A percentile compares a stretch with the other conserved stretches of the same genome.
Conservation (phyloP, 768 basidiomycete species). For the Podaxis mareebaensis region DNA sequence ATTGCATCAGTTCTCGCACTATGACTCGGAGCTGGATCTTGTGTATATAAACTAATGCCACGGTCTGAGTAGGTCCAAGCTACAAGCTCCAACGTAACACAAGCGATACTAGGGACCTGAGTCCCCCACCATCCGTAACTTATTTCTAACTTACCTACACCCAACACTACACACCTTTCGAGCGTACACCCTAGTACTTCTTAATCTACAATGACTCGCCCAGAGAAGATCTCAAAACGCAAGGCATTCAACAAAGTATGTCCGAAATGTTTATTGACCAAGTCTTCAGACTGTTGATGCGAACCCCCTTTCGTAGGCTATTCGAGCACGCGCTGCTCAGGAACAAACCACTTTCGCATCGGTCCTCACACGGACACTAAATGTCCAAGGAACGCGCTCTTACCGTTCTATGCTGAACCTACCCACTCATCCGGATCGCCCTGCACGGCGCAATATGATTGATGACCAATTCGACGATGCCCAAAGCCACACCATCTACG, state of each 20-base stretch:
- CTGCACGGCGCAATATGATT: neutral
- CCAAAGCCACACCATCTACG: neutral
- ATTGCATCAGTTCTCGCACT: neutral
- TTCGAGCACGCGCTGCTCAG: slow-evolving; percentile 12
- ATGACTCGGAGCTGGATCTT: slow-evolving; percentile 9
- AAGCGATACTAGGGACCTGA: neutral
- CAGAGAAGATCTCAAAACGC: slow-evolving; percentile 14
- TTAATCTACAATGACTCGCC: slow-evolving; percentile 11
- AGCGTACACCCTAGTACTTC: slow-evolving; percentile 2
- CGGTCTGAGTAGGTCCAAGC: neutral
- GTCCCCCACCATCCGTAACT: neutral
- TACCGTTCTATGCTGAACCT: slow-evolving; percentile 10
- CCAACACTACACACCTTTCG: neutral
- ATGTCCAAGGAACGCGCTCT: slow-evolving; percentile 5
- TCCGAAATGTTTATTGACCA: neutral
- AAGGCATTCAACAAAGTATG: slow-evolving; percentile 16
- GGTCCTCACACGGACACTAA: slow-evolving; percentile 1
- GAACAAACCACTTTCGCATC: slow-evolving; percentile 13
- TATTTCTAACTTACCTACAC: neutral
- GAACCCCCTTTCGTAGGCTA: neutral
- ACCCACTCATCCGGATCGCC: slow-evolving; percentile 5
- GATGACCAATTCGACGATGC: neutral
- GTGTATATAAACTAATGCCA: neutral
- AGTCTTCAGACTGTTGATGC: neutral
- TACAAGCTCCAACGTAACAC: neutral